Conservation (phyloP, 2,329 filamentous ascomycete species). For the Colletotrichum costaricense region DNA sequence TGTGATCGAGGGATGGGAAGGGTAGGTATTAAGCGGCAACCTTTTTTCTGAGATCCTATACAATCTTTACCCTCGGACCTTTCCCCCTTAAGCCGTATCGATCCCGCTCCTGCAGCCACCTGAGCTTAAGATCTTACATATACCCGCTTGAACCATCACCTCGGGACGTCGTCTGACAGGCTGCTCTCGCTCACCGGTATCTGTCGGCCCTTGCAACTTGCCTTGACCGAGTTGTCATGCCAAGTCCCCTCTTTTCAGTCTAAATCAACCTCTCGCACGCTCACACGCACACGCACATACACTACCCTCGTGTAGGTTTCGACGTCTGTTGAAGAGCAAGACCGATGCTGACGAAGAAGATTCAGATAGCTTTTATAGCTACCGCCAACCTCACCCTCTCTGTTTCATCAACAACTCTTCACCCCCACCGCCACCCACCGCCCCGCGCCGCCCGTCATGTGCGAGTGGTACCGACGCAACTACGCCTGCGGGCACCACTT, state of each 20-base stretch:
- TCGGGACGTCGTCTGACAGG: constrained; percentile 32
- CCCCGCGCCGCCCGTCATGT: constrained; percentile 23
- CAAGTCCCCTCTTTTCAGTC: constrained; percentile 22
- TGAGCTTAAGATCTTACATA: constrained; percentile 34
- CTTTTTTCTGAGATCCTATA: constrained; percentile 5
- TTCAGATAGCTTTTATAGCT: not conserved
- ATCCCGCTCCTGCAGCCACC: constrained; percentile 20
- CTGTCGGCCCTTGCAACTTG: constrained; percentile 28
- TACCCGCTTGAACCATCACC: constrained; percentile 32
- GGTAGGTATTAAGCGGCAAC: too few relatives aligned
- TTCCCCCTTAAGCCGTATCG: constrained; percentile 12
- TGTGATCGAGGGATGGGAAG: not conserved
- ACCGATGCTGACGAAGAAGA: not conserved
- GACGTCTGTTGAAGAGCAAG: not conserved
- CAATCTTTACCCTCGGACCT: not conserved
- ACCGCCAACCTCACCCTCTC: not conserved
- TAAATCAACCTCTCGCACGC: constrained; percentile 19
- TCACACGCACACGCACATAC: too few relatives aligned
- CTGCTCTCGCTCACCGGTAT: constrained; percentile 28
- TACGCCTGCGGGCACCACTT: constrained; percentile 37
- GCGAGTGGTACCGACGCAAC: constrained; percentile 37
- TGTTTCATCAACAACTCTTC: not conserved
- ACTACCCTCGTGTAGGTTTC: not conserved
- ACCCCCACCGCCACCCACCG: not conserved
- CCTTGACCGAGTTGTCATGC: constrained; percentile 33